phyloP scores from a whole-genome alignment of 2,329 filamentous ascomycete species.

The Volutella citrinella region DNA sequence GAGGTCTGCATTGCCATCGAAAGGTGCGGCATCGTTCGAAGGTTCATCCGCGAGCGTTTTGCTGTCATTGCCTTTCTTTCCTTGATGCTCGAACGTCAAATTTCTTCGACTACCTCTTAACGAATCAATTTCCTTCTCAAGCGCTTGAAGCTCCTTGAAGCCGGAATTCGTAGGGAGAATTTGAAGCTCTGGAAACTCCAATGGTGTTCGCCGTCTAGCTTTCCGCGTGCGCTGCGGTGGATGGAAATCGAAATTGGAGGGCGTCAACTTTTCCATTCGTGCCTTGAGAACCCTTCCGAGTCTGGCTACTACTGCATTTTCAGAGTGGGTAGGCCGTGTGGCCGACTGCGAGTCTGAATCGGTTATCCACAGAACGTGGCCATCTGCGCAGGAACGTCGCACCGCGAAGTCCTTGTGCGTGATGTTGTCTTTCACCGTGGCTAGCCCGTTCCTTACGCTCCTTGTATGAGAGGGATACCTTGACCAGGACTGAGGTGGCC shows the following conservation, averaged over 20 bases:
- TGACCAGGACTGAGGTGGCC: constrained; percentile 32
- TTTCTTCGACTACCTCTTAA: too few relatives aligned
- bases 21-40: too few relatives aligned
- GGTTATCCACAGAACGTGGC: constrained; percentile 24
- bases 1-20: too few relatives aligned
- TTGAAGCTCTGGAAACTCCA: constrained; percentile 24
- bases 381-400: constrained; percentile 14
- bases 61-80: too few relatives aligned
- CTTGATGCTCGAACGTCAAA: too few relatives aligned
- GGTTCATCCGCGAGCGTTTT: too few relatives aligned
- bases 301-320: too few relatives aligned
- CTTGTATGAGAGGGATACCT: constrained; percentile 31
- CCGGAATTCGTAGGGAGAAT: constrained; percentile 20
- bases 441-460: constrained; percentile 24
- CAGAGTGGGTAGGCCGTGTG: too few relatives aligned
- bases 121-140: constrained; percentile 17
- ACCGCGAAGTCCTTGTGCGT: constrained; percentile 28
- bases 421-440: constrained; percentile 22
- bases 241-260: background rate
- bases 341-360: constrained; percentile 29
- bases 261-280: background rate
- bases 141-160: constrained; percentile 16
- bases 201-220: background rate
- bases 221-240: too few relatives aligned
- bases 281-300: constrained; percentile 25